phyloP scores from a whole-genome alignment of 495 filamentous ascomycete species.

The Neurospora sublineolata region DNA sequence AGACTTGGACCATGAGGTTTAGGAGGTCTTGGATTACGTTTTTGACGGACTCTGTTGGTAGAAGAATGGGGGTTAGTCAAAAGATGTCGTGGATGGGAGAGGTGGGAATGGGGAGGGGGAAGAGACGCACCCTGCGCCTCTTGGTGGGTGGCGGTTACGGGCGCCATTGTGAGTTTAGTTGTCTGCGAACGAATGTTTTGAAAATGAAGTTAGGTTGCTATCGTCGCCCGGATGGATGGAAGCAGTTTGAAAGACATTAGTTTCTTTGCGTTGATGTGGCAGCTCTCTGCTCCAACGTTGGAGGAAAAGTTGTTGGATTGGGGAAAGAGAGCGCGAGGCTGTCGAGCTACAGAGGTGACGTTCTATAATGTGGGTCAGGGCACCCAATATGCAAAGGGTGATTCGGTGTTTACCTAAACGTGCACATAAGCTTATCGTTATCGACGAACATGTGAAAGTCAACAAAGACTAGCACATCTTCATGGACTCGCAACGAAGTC shows the following conservation, averaged over 20 bases:
- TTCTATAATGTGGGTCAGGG: background rate
- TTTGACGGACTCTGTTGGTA: conserved; percentile 45
- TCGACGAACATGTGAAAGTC: background rate
- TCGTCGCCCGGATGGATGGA: background rate
- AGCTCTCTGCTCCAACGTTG: background rate
- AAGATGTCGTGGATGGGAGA: background rate
- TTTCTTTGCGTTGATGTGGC: background rate
- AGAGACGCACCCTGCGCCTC: conserved; percentile 31
- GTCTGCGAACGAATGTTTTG: background rate
- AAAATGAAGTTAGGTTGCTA: background rate
- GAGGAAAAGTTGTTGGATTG: background rate
- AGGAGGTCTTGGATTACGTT: conserved; percentile 78
- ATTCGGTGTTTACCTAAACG: background rate
- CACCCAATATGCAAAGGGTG: background rate
- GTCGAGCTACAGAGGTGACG: background rate
- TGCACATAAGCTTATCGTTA: background rate
- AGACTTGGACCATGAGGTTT: conserved; percentile 62
- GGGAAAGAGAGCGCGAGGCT: background rate
- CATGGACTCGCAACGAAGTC: no score
- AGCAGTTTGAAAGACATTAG: background rate
- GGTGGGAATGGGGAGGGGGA: background rate
- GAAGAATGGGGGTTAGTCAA: conserved; percentile 3
- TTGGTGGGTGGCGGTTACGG: conserved; percentile 33
- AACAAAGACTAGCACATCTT: background rate
- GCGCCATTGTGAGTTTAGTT: conserved; percentile 29